Conservation (phyloP, 2,329 filamentous ascomycete species). For the Ceratocystis huliohia region DNA sequence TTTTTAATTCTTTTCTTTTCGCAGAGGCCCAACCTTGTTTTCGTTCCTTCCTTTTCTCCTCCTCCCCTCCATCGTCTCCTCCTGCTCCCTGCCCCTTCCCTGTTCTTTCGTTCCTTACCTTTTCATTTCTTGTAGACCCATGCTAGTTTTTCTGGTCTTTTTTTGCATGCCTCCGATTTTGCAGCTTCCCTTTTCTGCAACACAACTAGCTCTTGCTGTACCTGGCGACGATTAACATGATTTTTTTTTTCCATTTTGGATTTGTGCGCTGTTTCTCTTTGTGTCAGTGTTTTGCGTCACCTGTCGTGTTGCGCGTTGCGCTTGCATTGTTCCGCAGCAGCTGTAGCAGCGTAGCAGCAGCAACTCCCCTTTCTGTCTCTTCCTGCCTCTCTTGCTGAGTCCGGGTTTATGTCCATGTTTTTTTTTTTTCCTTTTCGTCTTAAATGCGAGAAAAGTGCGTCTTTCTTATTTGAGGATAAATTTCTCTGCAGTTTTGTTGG, state of each 20-base stretch:
- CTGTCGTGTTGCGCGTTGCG: neutral
- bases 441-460: neutral
- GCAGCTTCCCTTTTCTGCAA: too few species aligned
- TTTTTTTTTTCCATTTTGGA: neutral
- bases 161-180: neutral
- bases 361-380: neutral
- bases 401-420: neutral
- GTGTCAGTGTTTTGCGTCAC: neutral
- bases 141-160: neutral
- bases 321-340: neutral
- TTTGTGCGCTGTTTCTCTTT: neutral
- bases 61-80: neutral
- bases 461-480: neutral
- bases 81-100: neutral
- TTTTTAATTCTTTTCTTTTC: constrained; percentile 1
- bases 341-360: neutral
- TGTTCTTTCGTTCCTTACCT: neutral
- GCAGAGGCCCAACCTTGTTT: neutral
- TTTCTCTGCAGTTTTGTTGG: neutral
- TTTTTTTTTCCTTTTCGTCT: neutral
- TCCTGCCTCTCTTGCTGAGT: neutral
- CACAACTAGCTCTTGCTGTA: too few species aligned
- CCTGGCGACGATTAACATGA: too few species aligned
- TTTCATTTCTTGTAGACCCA: neutral
- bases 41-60: constrained; percentile 2